A percentile compares a stretch with the other conserved stretches of the same genome.
These are phyloP conservation scores for Colletotrichum cuscutae DNA, from an alignment of 2,329 filamentous ascomycete species.

Conservation along the genomic window DNA sequence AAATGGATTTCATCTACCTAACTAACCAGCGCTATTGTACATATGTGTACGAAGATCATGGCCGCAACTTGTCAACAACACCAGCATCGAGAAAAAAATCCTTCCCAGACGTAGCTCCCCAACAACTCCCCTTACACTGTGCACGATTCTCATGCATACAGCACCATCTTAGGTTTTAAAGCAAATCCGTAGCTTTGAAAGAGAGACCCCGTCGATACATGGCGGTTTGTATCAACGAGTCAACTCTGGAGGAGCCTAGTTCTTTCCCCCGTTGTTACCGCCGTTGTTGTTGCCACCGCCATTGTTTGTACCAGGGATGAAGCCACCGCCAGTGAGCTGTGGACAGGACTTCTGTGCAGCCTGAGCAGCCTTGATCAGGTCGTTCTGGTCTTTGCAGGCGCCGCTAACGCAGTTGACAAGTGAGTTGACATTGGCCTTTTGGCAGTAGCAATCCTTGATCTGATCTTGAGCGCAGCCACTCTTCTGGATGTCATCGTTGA, in stretches of 20 bases:
- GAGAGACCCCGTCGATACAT: neutral
- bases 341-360: constrained; percentile 22
- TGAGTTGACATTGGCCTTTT: constrained; percentile 27
- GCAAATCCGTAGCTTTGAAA: neutral
- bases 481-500: constrained; percentile 30
- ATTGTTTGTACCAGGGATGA: neutral
- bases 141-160: neutral
- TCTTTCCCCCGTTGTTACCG: neutral
- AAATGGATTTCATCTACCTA: neutral
- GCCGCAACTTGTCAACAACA: neutral
- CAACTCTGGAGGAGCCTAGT: neutral
- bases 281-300: neutral
- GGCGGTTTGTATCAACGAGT: neutral
- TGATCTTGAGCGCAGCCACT: constrained; percentile 25
- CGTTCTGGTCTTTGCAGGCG: constrained; percentile 27
- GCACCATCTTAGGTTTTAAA: neutral
- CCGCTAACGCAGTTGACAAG: constrained; percentile 23
- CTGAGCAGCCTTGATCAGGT: constrained; percentile 28
- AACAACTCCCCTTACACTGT: neutral
- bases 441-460: constrained; percentile 31
- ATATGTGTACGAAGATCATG: neutral
- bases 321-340: neutral
- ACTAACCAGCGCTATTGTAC: neutral
- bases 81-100: neutral
- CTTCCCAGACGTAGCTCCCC: neutral